These are phyloP conservation scores for Candida sithepensis DNA, from an alignment of 805 yeast species.

Conservation along the genomic window DNA sequence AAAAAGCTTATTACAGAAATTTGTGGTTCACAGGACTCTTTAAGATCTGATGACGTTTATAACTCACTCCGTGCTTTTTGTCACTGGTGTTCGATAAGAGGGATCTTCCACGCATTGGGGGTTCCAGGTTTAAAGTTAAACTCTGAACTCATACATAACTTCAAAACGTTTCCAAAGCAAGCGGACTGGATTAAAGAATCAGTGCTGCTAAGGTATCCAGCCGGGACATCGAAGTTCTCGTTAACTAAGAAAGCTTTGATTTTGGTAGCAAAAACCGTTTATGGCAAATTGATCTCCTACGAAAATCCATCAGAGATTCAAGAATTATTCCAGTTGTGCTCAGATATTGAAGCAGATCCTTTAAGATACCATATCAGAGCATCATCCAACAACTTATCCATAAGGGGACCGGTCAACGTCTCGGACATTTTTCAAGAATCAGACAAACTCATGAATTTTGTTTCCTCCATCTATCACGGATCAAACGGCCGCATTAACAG, in stretches of 20 bases:
- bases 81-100: slow-evolving; percentile 53
- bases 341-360: slow-evolving; percentile 44
- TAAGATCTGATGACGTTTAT: slow-evolving; percentile 39
- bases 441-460: slow-evolving; percentile 11
- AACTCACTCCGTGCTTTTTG: slow-evolving; percentile 47
- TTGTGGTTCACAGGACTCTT: slow-evolving; percentile 37
- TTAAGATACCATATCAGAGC: slow-evolving; percentile 44
- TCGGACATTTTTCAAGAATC: slow-evolving; percentile 12
- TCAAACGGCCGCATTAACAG: slow-evolving; percentile 16
- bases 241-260: slow-evolving; percentile 39
- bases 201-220: slow-evolving; percentile 45
- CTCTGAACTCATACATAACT: slow-evolving; percentile 28
- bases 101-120: slow-evolving; percentile 40
- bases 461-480: slow-evolving; percentile 23
- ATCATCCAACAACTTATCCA: slow-evolving; percentile 16
- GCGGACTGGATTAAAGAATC: slow-evolving; percentile 36
- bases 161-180: slow-evolving; percentile 40
- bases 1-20: slow-evolving; percentile 35
- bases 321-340: slow-evolving; percentile 39
- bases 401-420: slow-evolving; percentile 12
- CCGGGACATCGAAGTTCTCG: slow-evolving; percentile 48
- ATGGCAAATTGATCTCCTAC: slow-evolving; percentile 37
- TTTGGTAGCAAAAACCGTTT: slow-evolving; percentile 31
- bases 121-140: slow-evolving; percentile 36
- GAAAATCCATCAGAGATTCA: slow-evolving; percentile 28